Evolutionary conservation across 805 yeast species (phyloP), one percentile per base, ranked within the genome.

Genomic region (Saturnispora sekii): DNA sequence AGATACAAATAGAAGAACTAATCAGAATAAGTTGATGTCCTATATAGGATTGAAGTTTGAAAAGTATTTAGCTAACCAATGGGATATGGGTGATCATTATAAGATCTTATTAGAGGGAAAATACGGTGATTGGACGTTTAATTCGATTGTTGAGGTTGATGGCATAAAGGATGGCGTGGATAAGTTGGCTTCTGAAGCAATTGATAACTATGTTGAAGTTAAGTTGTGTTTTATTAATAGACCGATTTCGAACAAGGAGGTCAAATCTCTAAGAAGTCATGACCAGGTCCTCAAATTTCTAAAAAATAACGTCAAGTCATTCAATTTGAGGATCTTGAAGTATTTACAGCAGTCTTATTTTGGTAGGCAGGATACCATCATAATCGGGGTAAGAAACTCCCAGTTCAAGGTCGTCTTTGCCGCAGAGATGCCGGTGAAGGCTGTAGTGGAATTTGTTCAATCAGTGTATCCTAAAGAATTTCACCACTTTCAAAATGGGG

Each of bases 1-100:
- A 2, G 38, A 38, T 30, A 48, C 48, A 3, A n/a, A 29, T 3
- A 43, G 47, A n/a, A 38, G 56, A 10, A 16, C 10, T 11, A 28
- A 31, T 11, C 48, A 51, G 12, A 21, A 42, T 18, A 18, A 17
- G 34, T 26, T 41, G 14, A 30, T 40, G 16, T 33, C 51, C 17
- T 52, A 45, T 36, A 50, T 51, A 21, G 54, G 54, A 9, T 11
- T 44, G 14, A 46, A 48, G 21, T 51, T 52, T 38, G 54, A 51
- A 31, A 35, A 45, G 11, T 12, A 48, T 35, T 21, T 51, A 9
- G 39, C 40, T 32, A 12, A 36, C 10, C 28, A 32, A 28, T 33
- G 28, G 15, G 40, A 47, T 18, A 8, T 53, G 14, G 32, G 35
- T 37, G n/a, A 28, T 10, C 53, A 50, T 35, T 43, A 29, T n/a